These are phyloP conservation scores for Globisporangium recalcitrans DNA, from an alignment of 352 stramenopile species.

Conservation along the genomic window DNA sequence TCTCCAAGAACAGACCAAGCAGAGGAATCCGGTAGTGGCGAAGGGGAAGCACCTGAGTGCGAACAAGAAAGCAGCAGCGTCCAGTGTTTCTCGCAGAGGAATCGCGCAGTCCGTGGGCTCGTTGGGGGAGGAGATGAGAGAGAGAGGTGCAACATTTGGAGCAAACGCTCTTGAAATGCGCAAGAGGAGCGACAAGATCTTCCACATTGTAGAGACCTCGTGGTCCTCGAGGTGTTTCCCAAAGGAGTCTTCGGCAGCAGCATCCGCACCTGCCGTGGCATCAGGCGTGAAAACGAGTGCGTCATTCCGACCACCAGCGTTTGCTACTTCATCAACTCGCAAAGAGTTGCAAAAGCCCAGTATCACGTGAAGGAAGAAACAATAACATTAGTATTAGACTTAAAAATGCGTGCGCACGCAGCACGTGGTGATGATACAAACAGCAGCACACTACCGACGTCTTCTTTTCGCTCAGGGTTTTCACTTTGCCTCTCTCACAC, in stretches of 20 bases:
- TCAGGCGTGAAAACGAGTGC: neutral
- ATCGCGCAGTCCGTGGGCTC: constrained; percentile 24
- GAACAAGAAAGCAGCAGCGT: constrained; percentile 4
- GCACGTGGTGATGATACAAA: neutral
- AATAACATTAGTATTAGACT: constrained; percentile 14
- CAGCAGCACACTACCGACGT: neutral
- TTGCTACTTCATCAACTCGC: constrained; percentile 13
- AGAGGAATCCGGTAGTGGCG: neutral
- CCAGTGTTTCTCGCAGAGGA: neutral
- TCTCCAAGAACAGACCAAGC: constrained; percentile 20
- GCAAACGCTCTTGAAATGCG: constrained; percentile 35
- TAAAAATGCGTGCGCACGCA: neutral
- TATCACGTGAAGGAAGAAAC: neutral
- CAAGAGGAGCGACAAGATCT: constrained; percentile 27
- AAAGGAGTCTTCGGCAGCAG: neutral
- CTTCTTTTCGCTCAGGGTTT: neutral
- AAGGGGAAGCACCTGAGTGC: neutral
- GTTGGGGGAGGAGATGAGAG: constrained; percentile 46
- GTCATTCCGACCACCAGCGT: constrained; percentile 25
- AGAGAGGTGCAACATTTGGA: constrained; percentile 34
- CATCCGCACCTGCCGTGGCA: neutral
- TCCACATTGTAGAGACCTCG: constrained; percentile 34
- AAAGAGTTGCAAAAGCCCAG: neutral
- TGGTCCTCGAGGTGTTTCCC: constrained; percentile 22
- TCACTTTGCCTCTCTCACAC: neutral